Conservation (phyloP, 371 early-diverging fungal genomes). For the Apophysomyces trapeziformis region DNA sequence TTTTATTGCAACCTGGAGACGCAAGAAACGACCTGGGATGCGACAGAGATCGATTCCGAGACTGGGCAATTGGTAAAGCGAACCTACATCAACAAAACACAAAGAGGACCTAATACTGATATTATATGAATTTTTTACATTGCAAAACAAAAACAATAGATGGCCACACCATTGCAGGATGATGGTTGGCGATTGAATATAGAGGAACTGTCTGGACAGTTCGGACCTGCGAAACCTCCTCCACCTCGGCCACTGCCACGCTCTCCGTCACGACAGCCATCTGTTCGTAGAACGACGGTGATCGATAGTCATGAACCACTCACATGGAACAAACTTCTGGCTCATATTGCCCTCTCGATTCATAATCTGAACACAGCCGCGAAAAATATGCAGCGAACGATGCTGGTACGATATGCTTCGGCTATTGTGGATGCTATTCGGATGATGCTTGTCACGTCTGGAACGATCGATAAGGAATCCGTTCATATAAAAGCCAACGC, state of each 20-base stretch:
- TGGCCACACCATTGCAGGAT: constrained; percentile 5
- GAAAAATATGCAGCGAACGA: constrained; percentile 44
- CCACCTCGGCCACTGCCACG: constrained; percentile 25
- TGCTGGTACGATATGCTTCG: constrained; percentile 56
- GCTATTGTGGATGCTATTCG: constrained; percentile 79
- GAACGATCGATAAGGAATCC: constrained; percentile 73
- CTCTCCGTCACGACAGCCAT: constrained; percentile 25
- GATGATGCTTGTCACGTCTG: constrained; percentile 81
- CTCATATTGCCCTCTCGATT: constrained; percentile 67
- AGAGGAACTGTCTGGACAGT: constrained; percentile 10
- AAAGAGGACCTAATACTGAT: no score
- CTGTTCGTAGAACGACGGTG: constrained; percentile 24
- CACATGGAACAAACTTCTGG: constrained; percentile 69
- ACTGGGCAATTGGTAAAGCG: not conserved
- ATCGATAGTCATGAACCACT: constrained; percentile 30
- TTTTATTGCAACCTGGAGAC: constrained; percentile 78
- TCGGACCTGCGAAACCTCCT: constrained; percentile 11
- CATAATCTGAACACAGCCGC: constrained; percentile 66
- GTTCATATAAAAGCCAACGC: constrained; percentile 64
- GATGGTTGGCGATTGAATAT: constrained; percentile 10
- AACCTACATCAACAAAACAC: no score
- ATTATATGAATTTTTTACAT: no score
- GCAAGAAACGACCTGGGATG: constrained; percentile 70
- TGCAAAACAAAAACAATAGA: not conserved
- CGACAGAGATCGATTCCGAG: constrained; percentile 12